A percentile compares a stretch with the other conserved stretches of the same genome.
phyloP scores from a whole-genome alignment of 2,329 filamentous ascomycete genomes.

The Rugonectria rugulosa region DNA sequence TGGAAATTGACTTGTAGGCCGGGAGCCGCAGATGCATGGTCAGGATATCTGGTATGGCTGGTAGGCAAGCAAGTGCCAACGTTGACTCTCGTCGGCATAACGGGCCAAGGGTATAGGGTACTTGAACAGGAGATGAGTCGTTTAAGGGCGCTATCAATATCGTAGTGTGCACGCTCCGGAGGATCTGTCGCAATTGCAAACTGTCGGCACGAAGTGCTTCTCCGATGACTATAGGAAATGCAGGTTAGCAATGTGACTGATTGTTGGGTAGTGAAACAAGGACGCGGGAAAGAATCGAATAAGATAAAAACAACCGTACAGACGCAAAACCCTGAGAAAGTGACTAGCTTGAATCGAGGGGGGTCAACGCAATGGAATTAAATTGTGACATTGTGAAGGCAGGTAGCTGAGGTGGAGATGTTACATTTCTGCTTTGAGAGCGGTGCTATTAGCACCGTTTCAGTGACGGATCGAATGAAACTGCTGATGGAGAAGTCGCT shows the following conservation, averaged over 20 bases:
- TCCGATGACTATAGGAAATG: slow-evolving; percentile 49
- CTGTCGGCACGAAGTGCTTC: slow-evolving; percentile 48
- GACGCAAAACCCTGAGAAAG: too few species aligned
- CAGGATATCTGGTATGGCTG: slow-evolving; percentile 26
- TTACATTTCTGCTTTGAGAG: slow-evolving; percentile 86
- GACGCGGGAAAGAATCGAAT: neutral
- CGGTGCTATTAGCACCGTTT: slow-evolving; percentile 79
- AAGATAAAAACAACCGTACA: neutral
- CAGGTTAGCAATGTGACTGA: slow-evolving; percentile 9
- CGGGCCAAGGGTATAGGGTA: slow-evolving; percentile 21
- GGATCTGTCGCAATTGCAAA: slow-evolving; percentile 52
- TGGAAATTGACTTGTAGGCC: slow-evolving; percentile 57
- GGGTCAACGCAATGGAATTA: too few species aligned
- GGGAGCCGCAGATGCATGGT: slow-evolving; percentile 24
- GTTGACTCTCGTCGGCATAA: slow-evolving; percentile 30
- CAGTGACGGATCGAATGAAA: slow-evolving; percentile 79
- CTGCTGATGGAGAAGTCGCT: slow-evolving; percentile 64
- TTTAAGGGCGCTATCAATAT: slow-evolving; percentile 39
- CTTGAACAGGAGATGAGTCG: slow-evolving; percentile 26
- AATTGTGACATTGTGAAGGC: neutral
- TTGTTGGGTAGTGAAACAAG: neutral
- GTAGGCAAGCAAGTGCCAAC: slow-evolving; percentile 22
- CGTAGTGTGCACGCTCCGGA: slow-evolving; percentile 50
- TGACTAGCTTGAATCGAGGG: too few species aligned
- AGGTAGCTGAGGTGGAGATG: slow-evolving; percentile 54